Percentiles rank a stretch among this genome's conserved stretches.
phyloP scores from a whole-genome alignment of 345 rosid genomes.

The Luvunga scandens region DNA sequence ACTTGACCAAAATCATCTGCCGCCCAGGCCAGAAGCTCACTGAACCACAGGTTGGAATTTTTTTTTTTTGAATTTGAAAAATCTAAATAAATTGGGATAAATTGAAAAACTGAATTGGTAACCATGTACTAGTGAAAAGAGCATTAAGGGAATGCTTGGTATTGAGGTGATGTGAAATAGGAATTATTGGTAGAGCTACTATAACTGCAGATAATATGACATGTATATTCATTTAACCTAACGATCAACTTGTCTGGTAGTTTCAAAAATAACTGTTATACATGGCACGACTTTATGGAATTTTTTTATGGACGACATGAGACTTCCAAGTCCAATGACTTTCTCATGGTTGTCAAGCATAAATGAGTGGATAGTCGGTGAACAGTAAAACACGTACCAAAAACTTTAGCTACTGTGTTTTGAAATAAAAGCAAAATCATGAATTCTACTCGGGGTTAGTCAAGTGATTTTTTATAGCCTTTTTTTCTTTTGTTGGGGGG shows the following conservation, averaged over 20 bases:
- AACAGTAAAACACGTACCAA: neutral
- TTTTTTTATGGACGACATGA: no score
- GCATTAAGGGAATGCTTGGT: neutral
- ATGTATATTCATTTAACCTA: no score
- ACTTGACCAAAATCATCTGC: slow-evolving; percentile 60
- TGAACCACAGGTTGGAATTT: slow-evolving; percentile 55
- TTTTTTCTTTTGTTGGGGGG: no score
- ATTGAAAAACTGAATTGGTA: neutral
- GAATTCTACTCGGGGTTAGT: neutral
- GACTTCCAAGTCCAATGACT: neutral
- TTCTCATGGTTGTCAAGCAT: neutral
- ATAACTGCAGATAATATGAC: no score
- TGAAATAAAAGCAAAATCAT: neutral
- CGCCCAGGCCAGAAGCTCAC: slow-evolving; percentile 65
- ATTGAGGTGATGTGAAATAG: no score
- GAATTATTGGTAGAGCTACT: no score
- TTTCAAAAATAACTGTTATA: no score
- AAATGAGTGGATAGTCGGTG: neutral
- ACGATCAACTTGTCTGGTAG: no score
- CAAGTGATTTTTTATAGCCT: neutral
- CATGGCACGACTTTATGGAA: no score
- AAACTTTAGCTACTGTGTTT: neutral
- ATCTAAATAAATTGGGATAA: neutral
- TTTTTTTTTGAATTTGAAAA: no score
- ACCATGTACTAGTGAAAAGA: neutral